phyloP scores from a whole-genome alignment of 2,329 filamentous ascomycete genomes.

The Myriosclerotinia scirpicola region DNA sequence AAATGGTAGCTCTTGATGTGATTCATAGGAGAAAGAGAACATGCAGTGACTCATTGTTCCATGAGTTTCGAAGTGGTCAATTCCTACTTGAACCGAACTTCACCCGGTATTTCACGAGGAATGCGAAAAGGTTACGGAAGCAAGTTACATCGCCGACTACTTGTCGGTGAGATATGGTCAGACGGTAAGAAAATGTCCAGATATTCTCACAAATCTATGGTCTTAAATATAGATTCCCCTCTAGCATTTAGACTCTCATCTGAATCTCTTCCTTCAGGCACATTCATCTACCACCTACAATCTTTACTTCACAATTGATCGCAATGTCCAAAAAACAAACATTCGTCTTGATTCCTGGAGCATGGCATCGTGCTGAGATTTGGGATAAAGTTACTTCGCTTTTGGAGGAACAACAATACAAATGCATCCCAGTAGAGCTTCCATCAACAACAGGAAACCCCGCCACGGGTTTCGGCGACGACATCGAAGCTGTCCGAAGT shows the following conservation, averaged over 20 bases:
- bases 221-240: not conserved
- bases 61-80: too few species aligned
- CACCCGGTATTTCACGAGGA: conserved; percentile 9
- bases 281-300: not conserved
- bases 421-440: conserved; percentile 41
- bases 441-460: conserved; percentile 41
- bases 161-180: not conserved
- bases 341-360: conserved; percentile 49
- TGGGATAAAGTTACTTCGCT: conserved; percentile 43
- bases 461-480: conserved; percentile 42
- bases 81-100: not conserved
- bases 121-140: conserved; percentile 2
- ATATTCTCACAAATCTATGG: rapidly evolving
- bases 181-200: not conserved
- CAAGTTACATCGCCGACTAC: conserved; percentile 5
- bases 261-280: not conserved
- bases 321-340: conserved; percentile 38
- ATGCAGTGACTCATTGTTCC: too few species aligned
- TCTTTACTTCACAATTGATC: not conserved
- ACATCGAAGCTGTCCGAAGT: conserved; percentile 42
- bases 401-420: conserved; percentile 37
- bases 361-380: conserved; percentile 47
- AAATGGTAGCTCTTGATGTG: too few species aligned
- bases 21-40: too few species aligned
- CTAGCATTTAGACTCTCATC: not conserved